phyloP scores from a whole-genome alignment of 2,329 filamentous ascomycete genomes.

The Colletotrichum sp. region DNA sequence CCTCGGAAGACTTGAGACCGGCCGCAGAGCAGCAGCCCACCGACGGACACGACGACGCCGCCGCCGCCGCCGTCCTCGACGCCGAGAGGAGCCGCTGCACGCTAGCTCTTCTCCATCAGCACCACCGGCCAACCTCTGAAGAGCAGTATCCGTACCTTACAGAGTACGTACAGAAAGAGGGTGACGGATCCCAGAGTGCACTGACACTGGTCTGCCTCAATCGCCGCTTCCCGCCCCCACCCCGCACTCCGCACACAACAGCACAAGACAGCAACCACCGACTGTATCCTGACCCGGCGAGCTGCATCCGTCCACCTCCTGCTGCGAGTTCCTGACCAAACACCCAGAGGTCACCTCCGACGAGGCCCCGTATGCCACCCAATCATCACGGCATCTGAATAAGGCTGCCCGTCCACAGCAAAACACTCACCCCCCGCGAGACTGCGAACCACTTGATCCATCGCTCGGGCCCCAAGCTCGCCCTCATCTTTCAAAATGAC shows the following conservation, averaged over 20 bases:
- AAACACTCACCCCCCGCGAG: background rate
- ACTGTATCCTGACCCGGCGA: slow-evolving; percentile 4
- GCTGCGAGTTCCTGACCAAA: slow-evolving; percentile 1
- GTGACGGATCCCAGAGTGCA: background rate
- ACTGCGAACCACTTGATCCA: background rate
- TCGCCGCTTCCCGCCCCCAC: slow-evolving; percentile 14
- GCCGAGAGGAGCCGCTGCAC: background rate
- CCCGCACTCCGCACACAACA: slow-evolving; percentile 12
- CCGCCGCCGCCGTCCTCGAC: background rate
- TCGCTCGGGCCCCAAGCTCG: background rate
- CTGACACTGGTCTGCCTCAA: slow-evolving; percentile 11
- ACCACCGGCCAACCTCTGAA: background rate
- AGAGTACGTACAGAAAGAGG: slow-evolving; percentile 11
- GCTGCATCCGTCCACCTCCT: slow-evolving; percentile 15
- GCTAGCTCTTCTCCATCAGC: background rate
- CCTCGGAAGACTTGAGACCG: background rate
- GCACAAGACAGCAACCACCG: slow-evolving; percentile 10
- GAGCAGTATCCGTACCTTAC: background rate
- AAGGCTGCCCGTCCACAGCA: slow-evolving; percentile 5
- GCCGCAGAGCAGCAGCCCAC: slow-evolving; percentile 12
- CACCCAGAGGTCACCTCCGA: background rate
- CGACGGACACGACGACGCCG: background rate
- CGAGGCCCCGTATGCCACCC: slow-evolving; percentile 17
- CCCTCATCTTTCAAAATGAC: slow-evolving; percentile 58
- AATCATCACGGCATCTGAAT: slow-evolving; percentile 16